These are phyloP conservation scores for Aspergillus indologenus DNA, from an alignment of 495 filamentous ascomycete species.

Conservation along the genomic window DNA sequence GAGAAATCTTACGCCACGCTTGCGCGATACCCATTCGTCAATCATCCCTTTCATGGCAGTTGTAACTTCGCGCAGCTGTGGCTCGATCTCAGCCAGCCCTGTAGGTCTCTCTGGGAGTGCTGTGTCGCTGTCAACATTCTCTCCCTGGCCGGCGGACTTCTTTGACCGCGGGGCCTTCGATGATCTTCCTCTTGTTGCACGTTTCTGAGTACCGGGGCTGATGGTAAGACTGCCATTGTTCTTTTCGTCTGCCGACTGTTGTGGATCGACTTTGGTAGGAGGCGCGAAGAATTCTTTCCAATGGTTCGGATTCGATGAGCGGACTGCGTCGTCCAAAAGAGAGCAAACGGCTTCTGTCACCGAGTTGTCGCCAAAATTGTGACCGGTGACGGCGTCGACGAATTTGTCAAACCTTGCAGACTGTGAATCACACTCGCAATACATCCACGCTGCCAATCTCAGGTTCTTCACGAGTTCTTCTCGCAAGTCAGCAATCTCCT, in stretches of 20 bases:
- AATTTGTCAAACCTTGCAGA: constrained; percentile 25
- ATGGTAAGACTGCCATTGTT: not conserved
- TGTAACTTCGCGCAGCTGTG: constrained; percentile 23
- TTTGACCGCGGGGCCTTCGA: not conserved
- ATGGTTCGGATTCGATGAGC: constrained; percentile 17
- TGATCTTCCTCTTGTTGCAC: not conserved
- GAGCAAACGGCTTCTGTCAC: constrained; percentile 17
- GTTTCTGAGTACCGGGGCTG: not conserved
- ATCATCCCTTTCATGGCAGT: constrained; percentile 25
- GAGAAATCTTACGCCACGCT: constrained; percentile 33
- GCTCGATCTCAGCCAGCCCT: constrained; percentile 15
- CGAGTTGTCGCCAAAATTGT: constrained; percentile 27
- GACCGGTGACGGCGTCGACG: constrained; percentile 17
- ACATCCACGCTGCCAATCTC: constrained; percentile 37
- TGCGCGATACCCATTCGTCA: constrained; percentile 28
- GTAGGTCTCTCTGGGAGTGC: constrained; percentile 14
- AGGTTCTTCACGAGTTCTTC: constrained; percentile 26
- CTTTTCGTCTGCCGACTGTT: not conserved
- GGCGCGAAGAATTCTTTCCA: constrained; percentile 25
- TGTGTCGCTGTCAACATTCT: not conserved
- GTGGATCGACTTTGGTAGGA: not conserved
- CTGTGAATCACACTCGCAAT: constrained; percentile 15
- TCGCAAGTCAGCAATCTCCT: constrained; percentile 29
- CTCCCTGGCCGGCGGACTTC: not conserved
- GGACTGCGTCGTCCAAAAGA: constrained; percentile 17